Evolutionary conservation across 441 rosid species (phyloP).

Genomic region (Breynia disticha): DNA sequence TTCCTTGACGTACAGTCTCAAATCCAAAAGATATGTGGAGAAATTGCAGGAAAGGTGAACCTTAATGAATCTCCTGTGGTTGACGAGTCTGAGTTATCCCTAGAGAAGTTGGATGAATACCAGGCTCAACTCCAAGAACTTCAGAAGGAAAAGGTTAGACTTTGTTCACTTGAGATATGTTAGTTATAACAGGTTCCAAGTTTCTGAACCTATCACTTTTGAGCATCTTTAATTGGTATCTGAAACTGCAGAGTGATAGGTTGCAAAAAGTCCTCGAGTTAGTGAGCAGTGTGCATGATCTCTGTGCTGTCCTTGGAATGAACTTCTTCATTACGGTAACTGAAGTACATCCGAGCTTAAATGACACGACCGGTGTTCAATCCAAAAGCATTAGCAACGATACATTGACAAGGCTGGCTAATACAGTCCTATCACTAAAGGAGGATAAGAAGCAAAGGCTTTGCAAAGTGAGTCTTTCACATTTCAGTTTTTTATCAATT

Average conservation of each 20-base stretch:
- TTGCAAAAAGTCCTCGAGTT: constrained; percentile 81
- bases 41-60: constrained; percentile 67
- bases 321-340: constrained; percentile 77
- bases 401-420: constrained; percentile 76
- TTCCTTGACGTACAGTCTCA: constrained; percentile 79
- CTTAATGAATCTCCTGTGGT: constrained; percentile 51
- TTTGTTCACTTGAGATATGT: not conserved
- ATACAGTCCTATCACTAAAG: constrained; percentile 61
- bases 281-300: constrained; percentile 88
- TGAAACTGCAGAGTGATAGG: constrained; percentile 71
- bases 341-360: constrained; percentile 95
- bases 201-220: constrained; percentile 2
- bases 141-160: constrained; percentile 79
- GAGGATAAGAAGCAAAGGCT: constrained; percentile 94
- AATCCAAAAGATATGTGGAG: constrained; percentile 86
- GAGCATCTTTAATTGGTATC: constrained; percentile 17
- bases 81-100: constrained; percentile 78
- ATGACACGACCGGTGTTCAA: constrained; percentile 59
- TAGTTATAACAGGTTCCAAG: not conserved
- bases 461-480: constrained; percentile 44
- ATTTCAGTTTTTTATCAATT: not conserved
- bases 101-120: constrained; percentile 73
- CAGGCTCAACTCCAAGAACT: constrained; percentile 82
- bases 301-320: constrained; percentile 90
- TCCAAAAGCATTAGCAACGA: constrained; percentile 96